Evolutionary conservation across 106 monocot species (phyloP), one percentile per base, ranked within the genome.

Genomic region (Phalaenopsis equestris): DNA sequence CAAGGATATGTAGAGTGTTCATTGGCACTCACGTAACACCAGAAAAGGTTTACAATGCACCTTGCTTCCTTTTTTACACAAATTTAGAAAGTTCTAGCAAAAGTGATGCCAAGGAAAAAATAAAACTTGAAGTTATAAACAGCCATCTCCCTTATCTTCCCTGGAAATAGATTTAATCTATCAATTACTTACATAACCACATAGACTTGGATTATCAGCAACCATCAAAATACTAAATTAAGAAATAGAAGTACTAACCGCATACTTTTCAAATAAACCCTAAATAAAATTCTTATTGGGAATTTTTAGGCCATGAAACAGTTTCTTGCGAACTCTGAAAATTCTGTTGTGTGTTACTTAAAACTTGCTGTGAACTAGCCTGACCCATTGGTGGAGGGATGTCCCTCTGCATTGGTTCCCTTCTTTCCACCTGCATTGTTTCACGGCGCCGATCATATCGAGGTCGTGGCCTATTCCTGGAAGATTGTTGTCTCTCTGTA

Each of bases 371-470:
- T 72, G 14, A 39, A 72, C 8, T 14, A 72, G 37, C 24, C 72
- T 72, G 74, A 30, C 43, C 30, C 38, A 36, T 4, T 43, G 74
- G 38, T 43, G 38, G 74, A 38, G 74, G 18, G 43, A 43, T 74
- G 17, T 77, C 81, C 78, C 84, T 81, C 73, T 81, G 83, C 79
- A 88, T 70, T 30, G 90, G 68, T 37, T 90, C 92, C 73, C 91
- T 93, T 84, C 88, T 91, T 78, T 90, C 87, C n/a, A 91, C 90
- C 80, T 87, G 92, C 87, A 93, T 85, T 72, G 88, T 88, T 41
- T 93, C 96, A 0, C 86, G 85, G 18, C 91, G 89, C 75, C 91
- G 84, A 78, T 96, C 91, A 83, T 91, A 90, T 42, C 92, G 86
- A 77, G 94, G 86, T 1, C 97, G 87, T 4, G 94, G 92, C 48